These are phyloP conservation scores for Yamadazyma atlantica DNA, from an alignment of 1,139 yeast species.

Conservation along the genomic window DNA sequence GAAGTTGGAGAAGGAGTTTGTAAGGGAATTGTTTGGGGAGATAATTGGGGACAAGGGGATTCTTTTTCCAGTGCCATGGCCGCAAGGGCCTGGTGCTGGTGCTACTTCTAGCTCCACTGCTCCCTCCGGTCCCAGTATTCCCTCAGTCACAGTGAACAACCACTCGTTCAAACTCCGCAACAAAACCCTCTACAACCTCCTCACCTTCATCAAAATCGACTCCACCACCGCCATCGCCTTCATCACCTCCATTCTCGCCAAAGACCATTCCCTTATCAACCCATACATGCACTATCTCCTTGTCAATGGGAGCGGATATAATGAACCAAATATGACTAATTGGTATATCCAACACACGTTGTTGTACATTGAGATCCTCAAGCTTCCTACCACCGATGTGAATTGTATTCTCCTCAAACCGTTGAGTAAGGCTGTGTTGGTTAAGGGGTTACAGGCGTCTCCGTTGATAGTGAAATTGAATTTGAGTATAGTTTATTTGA, in stretches of 20 bases:
- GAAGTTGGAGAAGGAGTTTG: slow-evolving; percentile 40
- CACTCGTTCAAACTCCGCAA: slow-evolving; percentile 60
- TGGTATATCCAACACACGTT: slow-evolving; percentile 81
- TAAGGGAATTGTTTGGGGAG: slow-evolving; percentile 27
- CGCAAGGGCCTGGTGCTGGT: too few species aligned
- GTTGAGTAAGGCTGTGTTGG: slow-evolving; percentile 56
- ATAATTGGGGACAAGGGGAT: too few species aligned
- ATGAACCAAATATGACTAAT: slow-evolving; percentile 70
- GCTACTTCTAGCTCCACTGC: too few species aligned
- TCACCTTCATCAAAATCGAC: slow-evolving; percentile 74
- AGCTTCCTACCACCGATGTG: slow-evolving; percentile 48
- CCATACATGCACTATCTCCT: slow-evolving; percentile 64
- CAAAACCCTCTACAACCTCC: slow-evolving; percentile 60
- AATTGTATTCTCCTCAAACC: slow-evolving; percentile 69
- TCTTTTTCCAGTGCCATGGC: too few species aligned
- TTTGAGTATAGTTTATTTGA: slow-evolving; percentile 56
- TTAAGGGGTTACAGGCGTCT: slow-evolving; percentile 56
- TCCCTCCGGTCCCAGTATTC: slow-evolving; percentile 18
- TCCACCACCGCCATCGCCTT: slow-evolving; percentile 61
- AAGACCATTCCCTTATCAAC: slow-evolving; percentile 69
- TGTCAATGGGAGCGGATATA: slow-evolving; percentile 57
- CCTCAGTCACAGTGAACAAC: slow-evolving; percentile 39
- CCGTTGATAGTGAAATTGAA: slow-evolving; percentile 64
- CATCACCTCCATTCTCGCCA: slow-evolving; percentile 48
- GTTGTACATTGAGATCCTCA: slow-evolving; percentile 57